A percentile compares a stretch with the other conserved stretches of the same genome.
Evolutionary conservation across 2,329 filamentous ascomycete genomes (phyloP).

Genomic region (Aspergillus intermedius): DNA sequence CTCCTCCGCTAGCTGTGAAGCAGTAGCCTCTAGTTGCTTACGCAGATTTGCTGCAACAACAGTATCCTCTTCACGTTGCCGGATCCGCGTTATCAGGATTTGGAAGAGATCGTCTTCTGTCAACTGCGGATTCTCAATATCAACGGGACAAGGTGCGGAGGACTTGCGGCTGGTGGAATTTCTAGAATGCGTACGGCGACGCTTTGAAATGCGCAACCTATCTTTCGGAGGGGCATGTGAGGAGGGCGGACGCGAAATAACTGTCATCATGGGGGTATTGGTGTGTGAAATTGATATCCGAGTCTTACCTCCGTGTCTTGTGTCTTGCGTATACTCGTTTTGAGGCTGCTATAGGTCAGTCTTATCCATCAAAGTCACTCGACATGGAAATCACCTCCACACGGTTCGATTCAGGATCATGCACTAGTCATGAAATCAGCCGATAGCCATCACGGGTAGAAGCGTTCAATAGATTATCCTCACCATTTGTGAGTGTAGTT

Average conservation of each 20-base stretch:
- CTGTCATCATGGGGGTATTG: neutral
- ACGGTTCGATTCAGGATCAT: no score
- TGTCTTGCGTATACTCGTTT: neutral
- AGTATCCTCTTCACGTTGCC: conserved; percentile 29
- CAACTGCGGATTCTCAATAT: conserved; percentile 6
- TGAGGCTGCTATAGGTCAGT: neutral
- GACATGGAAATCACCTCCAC: no score
- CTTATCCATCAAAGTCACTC: no score
- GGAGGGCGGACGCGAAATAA: neutral
- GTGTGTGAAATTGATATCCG: neutral
- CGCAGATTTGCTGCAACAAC: conserved; percentile 12
- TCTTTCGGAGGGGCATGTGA: neutral
- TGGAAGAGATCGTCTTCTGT: conserved; percentile 32
- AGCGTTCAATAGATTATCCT: neutral
- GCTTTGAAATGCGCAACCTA: conserved; percentile 7
- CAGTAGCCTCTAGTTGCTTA: conserved; percentile 21
- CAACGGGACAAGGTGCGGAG: neutral
- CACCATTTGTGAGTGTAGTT: neutral
- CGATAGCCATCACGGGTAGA: no score
- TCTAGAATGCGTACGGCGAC: conserved; percentile 4
- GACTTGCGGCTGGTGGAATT: conserved; percentile 1
- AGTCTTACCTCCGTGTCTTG: neutral
- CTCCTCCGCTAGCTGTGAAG: conserved; percentile 18
- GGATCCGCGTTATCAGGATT: conserved; percentile 28
- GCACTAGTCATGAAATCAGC: no score